Evolutionary conservation across 345 rosid species (phyloP), one percentile per base, ranked within the genome.

Genomic region (Gossypium australe): DNA sequence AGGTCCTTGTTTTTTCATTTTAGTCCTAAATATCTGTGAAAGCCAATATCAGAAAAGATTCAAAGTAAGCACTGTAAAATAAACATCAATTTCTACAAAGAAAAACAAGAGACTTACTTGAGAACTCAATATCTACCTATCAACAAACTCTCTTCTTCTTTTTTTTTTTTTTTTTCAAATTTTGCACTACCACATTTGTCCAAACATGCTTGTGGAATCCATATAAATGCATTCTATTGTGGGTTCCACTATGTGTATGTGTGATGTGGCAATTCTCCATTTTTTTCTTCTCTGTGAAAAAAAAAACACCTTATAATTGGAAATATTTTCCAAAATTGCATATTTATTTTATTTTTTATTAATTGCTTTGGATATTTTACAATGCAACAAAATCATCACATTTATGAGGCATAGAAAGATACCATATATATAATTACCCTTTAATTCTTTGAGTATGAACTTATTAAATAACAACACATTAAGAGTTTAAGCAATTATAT

Each of bases 1-100:
- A 52, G 81, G 81, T 27, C 81, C 81, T 52, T 38, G 43, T 13
- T 78, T 78, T 29, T 57, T 43, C 78, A 74, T 74, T 41, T 68
- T 48, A 34, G 57, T 67, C 71, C 38, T 56, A 18, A 22, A 22
- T 47, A 59, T 43, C 71, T 74, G 60, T 27, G 48, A 61, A 22
- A 2, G 3, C 43, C 0, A 16, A 13, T 7, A 14, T 7, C 20
- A 44, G 4, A 2, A 4, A 47, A n/a, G 14, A 66, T 67, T 22
- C 41, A 5, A 34, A 34, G 38, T 34, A 34, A 34, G 38, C 38
- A 34, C 1, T 34, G 38, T 34, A 34, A 34, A 34, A 34, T 4
- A 34, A 34, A 34, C 1, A 34, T 34, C 7, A 34, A 34, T 1
- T 34, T 34, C 3, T 11, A 47, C 51, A 47, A 11, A 47, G 13